phyloP scores from a whole-genome alignment of 106 monocot genomes.

The Dendrobium chrysotoxum region DNA sequence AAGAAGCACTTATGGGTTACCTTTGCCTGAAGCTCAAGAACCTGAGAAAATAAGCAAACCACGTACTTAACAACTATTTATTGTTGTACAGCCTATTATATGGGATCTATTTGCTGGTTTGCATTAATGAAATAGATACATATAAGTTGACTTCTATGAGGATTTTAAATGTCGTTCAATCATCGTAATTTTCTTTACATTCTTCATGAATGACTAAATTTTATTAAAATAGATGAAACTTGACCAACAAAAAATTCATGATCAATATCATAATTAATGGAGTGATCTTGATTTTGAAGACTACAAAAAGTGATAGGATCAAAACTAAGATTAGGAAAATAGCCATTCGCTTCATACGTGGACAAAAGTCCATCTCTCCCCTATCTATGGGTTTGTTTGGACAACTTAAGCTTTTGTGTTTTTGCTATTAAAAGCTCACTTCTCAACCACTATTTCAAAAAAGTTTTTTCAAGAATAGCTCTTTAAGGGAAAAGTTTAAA shows the following conservation, averaged over 20 bases:
- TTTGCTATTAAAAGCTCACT: no score
- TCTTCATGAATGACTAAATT: background rate
- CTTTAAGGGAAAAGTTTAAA: no score
- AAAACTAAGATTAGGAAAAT: background rate
- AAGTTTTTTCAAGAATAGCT: no score
- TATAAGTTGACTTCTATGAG: background rate
- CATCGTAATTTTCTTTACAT: background rate
- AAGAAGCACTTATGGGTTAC: conserved; percentile 76
- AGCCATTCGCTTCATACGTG: background rate
- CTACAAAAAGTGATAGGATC: background rate
- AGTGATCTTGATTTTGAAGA: background rate
- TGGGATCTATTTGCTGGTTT: background rate
- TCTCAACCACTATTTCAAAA: no score
- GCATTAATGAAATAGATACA: background rate
- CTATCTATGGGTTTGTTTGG: no score
- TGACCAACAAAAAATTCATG: background rate
- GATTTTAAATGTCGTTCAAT: background rate
- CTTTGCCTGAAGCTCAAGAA: conserved; percentile 50
- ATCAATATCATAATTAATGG: background rate
- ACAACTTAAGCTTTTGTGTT: no score
- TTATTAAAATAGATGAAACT: background rate
- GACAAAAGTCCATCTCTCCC: background rate
- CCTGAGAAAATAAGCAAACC: conserved; percentile 15
- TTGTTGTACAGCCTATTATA: background rate
- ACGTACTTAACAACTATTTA: background rate